These are phyloP conservation scores for Trichomonas tenax DNA, from an alignment of 208 protist species.

Conservation along the genomic window DNA sequence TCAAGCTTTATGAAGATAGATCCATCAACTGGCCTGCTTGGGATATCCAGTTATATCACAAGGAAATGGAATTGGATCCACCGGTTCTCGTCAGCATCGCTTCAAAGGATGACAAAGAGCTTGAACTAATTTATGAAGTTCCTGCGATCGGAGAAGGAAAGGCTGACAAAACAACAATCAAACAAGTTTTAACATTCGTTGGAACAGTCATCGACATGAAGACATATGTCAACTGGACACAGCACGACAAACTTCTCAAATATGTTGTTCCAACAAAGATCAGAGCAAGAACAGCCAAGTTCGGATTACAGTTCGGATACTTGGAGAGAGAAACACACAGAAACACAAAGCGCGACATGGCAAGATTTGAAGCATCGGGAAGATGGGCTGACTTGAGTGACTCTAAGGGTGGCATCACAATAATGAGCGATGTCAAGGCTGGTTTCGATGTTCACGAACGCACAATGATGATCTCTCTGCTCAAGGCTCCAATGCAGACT, in stretches of 20 bases:
- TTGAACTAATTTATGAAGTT: not conserved
- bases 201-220: not conserved
- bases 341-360: not conserved
- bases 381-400: not conserved
- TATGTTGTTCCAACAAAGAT: not conserved
- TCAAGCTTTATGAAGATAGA: not conserved
- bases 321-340: not conserved
- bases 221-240: not conserved
- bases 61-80: not conserved
- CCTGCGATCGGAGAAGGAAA: not conserved
- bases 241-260: not conserved
- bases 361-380: not conserved
- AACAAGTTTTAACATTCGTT: not conserved
- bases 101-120: not conserved
- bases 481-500: conserved; percentile 11
- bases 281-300: not conserved
- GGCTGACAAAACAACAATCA: not conserved
- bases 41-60: not conserved
- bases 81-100: not conserved
- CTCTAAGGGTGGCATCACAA: not conserved
- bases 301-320: not conserved
- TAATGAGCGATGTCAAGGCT: not conserved
- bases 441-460: not conserved
- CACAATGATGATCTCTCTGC: not conserved
- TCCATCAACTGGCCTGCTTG: not conserved